Evolutionary conservation across 148 eudicot species (phyloP), one percentile per base, ranked within the genome.

Genomic region (Vaccinium darrowii): DNA sequence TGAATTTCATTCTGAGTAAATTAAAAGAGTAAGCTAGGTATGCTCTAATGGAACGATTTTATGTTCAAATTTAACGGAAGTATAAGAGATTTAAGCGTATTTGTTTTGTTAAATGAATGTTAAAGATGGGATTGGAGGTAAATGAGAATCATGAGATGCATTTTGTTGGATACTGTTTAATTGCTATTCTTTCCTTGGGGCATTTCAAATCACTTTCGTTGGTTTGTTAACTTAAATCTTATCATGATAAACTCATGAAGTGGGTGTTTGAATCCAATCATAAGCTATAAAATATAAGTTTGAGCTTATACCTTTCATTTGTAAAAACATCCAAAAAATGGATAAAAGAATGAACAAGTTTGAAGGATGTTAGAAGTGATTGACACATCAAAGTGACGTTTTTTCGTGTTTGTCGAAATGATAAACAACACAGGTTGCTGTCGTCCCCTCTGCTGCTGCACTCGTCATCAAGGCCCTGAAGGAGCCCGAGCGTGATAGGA

Each of bases 391-490:
- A 30, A 27, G 1, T 69, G 74, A 30, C 18, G 7, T 33, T 27
- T 69, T 69, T 27, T 12, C 4, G 0, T 54, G 0, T 13, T 15
- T 69, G 39, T 1, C 74, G 13, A 27, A 36, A 53, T 53, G 3
- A 9, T 69, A 27, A 69, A 27, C 43, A 69, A 27, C 74, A 27
- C 13, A 69, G 74, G 74, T 73, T 33, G 49, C 98, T 30, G 95
- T 94, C 1, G 98, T 94, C 2, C 95, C 98, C 15, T 94, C 98
- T 1, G 98, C 95, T 1, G 94, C 95, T 0, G 95, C 95, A 0
- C 86, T 93, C 0, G 98, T 94, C 60, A 94, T 94, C 88, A 94
- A 94, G 84, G 95, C 98, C 5, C 86, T 93, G 27, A 94, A 94
- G 80, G 95, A 92, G 88, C 97, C 97, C 0, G 95, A 94, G 82